These are phyloP conservation scores for Poa pratensis DNA, from an alignment of 176 grass and related monocot genomes.

Conservation along the genomic window DNA sequence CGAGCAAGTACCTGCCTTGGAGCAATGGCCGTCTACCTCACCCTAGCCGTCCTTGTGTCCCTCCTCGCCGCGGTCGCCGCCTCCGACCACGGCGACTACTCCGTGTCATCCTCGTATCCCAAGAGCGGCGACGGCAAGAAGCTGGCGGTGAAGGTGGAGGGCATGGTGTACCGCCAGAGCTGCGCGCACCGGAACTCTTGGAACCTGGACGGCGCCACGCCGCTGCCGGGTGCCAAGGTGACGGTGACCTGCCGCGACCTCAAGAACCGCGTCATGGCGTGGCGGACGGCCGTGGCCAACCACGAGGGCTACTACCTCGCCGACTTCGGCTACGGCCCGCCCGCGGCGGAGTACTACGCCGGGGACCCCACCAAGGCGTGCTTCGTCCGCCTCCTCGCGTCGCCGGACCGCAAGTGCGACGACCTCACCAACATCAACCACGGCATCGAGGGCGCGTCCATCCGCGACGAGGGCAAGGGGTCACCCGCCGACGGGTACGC, in stretches of 20 bases:
- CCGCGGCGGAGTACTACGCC: background rate
- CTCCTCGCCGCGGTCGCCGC: conserved; percentile 26
- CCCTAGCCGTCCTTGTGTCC: conserved; percentile 29
- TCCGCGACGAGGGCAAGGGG: conserved; percentile 60
- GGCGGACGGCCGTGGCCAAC: conserved; percentile 26
- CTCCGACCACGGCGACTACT: background rate
- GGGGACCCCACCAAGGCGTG: conserved; percentile 59
- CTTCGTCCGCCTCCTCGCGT: conserved; percentile 66
- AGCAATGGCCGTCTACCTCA: conserved; percentile 41
- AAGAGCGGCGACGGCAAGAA: background rate
- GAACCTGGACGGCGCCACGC: conserved; percentile 46
- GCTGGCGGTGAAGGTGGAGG: conserved; percentile 58
- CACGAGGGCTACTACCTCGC: conserved; percentile 60
- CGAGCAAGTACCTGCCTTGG: background rate
- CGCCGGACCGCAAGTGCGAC: conserved; percentile 61
- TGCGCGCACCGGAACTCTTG: conserved; percentile 50
- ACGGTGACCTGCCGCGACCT: conserved; percentile 66
- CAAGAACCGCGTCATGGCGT: conserved; percentile 61
- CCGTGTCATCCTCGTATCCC: background rate
- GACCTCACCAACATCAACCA: conserved; percentile 59
- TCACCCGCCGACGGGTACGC: conserved; percentile 9
- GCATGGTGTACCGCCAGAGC: conserved; percentile 66
- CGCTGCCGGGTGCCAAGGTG: conserved; percentile 58
- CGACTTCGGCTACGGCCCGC: conserved; percentile 39
- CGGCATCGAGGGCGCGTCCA: conserved; percentile 51